phyloP scores from a whole-genome alignment of 2,329 filamentous ascomycete genomes.

The Aspergillus clavatus region DNA sequence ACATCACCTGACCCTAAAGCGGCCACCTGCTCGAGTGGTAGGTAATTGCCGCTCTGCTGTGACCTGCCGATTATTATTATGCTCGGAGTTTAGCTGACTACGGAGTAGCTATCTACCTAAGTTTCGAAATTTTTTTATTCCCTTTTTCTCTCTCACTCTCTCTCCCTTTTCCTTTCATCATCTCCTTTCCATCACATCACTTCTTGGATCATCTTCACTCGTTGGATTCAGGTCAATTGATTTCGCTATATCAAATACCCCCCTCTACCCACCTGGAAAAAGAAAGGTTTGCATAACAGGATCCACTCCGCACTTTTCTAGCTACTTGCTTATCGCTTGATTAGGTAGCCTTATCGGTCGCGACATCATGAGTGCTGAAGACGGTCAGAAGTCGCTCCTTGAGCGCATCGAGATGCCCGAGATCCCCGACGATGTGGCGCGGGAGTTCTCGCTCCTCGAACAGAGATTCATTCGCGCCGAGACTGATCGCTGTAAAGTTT shows the following conservation, averaged over 20 bases:
- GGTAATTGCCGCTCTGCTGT: not conserved
- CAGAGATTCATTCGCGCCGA: slow-evolving; percentile 80
- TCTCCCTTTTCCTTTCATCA: not conserved
- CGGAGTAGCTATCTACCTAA: no score
- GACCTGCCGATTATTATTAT: not conserved
- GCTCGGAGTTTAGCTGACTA: not conserved
- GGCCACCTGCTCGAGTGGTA: slow-evolving; percentile 18
- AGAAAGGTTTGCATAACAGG: no score
- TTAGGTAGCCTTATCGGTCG: not conserved
- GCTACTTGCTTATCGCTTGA: not conserved
- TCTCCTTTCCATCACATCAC: not conserved
- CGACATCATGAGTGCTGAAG: slow-evolving; percentile 19
- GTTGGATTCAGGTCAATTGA: not conserved
- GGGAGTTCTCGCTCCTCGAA: slow-evolving; percentile 71
- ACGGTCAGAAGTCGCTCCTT: slow-evolving; percentile 28
- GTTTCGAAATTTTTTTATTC: not conserved
- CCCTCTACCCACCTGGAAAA: no score
- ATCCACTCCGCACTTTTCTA: no score
- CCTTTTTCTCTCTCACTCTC: not conserved
- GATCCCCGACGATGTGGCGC: slow-evolving; percentile 45
- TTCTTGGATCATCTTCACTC: no score
- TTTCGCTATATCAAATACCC: not conserved
- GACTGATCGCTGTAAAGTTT: slow-evolving; percentile 61
- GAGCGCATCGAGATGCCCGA: slow-evolving; percentile 32
- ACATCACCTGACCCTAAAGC: slow-evolving; percentile 16